Evolutionary conservation across 345 rosid species (phyloP).

Genomic region (Populus pruinosa): DNA sequence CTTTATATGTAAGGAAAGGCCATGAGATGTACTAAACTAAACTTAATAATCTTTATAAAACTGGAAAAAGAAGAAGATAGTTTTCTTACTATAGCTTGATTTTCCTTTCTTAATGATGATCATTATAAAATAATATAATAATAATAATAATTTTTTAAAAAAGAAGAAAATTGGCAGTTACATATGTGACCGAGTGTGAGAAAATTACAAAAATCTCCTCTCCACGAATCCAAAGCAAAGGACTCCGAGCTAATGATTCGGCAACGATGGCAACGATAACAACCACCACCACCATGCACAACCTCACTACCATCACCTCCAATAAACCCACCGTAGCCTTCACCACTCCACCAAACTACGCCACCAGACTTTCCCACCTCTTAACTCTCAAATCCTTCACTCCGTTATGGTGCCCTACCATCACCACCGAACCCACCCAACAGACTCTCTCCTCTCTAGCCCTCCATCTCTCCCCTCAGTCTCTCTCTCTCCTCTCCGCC

Average conservation of each 20-base stretch:
- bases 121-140: no score
- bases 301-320: constrained; percentile 8
- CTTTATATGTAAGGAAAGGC: no score
- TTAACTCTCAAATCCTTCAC: constrained; percentile 35
- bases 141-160: no score
- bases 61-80: no score
- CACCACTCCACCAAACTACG: constrained; percentile 56
- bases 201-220: no score
- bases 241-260: neutral
- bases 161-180: no score
- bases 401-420: constrained; percentile 60
- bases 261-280: neutral
- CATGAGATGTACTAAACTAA: no score
- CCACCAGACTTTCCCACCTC: constrained; percentile 39
- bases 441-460: constrained; percentile 30
- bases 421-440: constrained; percentile 39
- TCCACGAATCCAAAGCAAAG: neutral
- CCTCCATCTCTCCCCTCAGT: constrained; percentile 31
- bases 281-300: constrained; percentile 7
- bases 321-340: constrained; percentile 37
- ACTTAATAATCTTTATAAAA: no score
- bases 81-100: no score
- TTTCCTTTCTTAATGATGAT: no score
- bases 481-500: constrained; percentile 43
- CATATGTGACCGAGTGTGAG: no score